Percentiles rank a stretch among this genome's conserved stretches.
phyloP scores from a whole-genome alignment of 768 basidiomycete species.

The Peribolospora baueri region DNA sequence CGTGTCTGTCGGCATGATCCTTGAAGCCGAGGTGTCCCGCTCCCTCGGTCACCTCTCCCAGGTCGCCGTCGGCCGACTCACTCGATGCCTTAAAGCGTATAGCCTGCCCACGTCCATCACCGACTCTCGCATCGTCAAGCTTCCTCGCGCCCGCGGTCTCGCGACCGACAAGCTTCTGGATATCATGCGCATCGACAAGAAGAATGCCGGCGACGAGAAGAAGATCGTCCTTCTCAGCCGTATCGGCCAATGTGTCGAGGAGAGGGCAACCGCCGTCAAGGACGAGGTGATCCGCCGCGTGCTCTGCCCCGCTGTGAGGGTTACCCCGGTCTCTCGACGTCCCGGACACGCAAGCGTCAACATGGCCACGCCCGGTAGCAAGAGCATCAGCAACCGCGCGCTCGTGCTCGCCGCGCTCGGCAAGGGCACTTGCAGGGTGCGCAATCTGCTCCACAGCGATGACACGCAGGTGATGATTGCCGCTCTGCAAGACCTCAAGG shows the following conservation, averaged over 20 bases:
- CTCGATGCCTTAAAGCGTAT: constrained; percentile 66
- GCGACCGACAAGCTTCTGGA: constrained; percentile 62
- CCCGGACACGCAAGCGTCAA: constrained; percentile 30
- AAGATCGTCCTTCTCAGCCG: constrained; percentile 75
- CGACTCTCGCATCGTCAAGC: constrained; percentile 48
- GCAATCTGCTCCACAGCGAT: constrained; percentile 82
- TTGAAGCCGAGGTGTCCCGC: constrained; percentile 82
- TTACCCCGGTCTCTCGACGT: constrained; percentile 24
- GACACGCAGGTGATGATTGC: constrained; percentile 99
- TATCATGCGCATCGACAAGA: constrained; percentile 77
- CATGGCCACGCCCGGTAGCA: constrained; percentile 90
- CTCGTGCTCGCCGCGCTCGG: constrained; percentile 80
- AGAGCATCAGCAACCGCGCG: constrained; percentile 86
- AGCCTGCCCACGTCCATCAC: constrained; percentile 61
- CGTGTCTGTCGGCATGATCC: constrained; percentile 80
- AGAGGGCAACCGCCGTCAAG: constrained; percentile 59
- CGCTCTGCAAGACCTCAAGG: constrained; percentile 68
- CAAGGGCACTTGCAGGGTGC: constrained; percentile 61
- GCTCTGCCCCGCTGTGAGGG: constrained; percentile 51
- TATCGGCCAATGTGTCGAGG: constrained; percentile 80
- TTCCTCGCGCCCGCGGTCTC: constrained; percentile 41
- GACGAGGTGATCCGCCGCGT: constrained; percentile 63
- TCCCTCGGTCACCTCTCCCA: constrained; percentile 68
- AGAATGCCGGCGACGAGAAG: constrained; percentile 77
- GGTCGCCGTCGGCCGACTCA: constrained; percentile 73